Evolutionary conservation across 2,329 filamentous ascomycete genomes (phyloP).

Genomic region (Aspergillus glaucus): DNA sequence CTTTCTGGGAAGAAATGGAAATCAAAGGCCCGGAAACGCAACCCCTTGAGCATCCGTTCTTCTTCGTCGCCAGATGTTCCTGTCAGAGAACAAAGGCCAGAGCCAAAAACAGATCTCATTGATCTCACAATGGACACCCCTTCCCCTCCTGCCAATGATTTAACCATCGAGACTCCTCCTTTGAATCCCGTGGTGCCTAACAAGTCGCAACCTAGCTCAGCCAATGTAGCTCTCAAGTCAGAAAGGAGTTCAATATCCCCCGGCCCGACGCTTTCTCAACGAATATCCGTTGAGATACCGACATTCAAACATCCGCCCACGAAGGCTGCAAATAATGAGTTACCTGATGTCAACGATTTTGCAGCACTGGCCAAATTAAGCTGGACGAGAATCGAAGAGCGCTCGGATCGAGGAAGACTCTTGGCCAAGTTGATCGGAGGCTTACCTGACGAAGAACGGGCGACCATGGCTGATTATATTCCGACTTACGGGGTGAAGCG

Average conservation of each 20-base stretch:
- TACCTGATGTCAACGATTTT: slow-evolving; percentile 19
- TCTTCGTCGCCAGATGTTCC: not conserved
- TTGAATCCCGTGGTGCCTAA: slow-evolving; percentile 21
- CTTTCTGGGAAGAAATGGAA: slow-evolving; percentile 14
- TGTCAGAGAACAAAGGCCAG: not conserved
- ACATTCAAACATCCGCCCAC: not conserved
- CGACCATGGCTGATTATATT: slow-evolving; percentile 8
- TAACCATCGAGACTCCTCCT: slow-evolving; percentile 30
- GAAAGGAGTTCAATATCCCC: slow-evolving; percentile 13
- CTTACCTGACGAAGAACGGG: slow-evolving; percentile 15
- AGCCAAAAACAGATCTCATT: slow-evolving; percentile 15
- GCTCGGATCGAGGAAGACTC: slow-evolving; percentile 31
- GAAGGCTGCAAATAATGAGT: not conserved
- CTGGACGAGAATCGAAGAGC: slow-evolving; percentile 31
- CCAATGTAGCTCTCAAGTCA: slow-evolving; percentile 2
- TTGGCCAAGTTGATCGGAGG: slow-evolving; percentile 25
- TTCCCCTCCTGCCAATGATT: slow-evolving; percentile 10
- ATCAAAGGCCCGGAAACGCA: slow-evolving; percentile 3
- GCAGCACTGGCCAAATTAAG: slow-evolving; percentile 24
- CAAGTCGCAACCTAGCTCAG: slow-evolving; percentile 3
- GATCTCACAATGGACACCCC: slow-evolving; percentile 28
- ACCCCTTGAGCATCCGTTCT: slow-evolving; percentile 9
- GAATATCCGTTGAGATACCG: slow-evolving; percentile 5
- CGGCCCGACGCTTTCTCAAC: slow-evolving; percentile 5
- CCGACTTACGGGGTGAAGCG: slow-evolving; percentile 6